phyloP scores from a whole-genome alignment of 306 rosid species.

The Clitoria ternatea region DNA sequence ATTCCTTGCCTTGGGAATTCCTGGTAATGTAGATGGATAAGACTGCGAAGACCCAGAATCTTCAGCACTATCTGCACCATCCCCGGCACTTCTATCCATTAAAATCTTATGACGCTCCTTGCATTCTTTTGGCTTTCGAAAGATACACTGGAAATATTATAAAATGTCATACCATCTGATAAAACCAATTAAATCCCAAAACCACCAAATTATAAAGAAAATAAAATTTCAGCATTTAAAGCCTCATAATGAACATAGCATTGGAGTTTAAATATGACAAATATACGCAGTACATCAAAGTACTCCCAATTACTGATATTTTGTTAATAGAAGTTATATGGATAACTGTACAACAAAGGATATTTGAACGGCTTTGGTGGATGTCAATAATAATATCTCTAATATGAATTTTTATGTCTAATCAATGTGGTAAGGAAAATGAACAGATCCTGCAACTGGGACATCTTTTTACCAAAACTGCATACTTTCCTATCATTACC shows the following conservation, averaged over 20 bases:
- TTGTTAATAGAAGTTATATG: background rate
- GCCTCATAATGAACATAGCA: background rate
- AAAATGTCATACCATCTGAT: background rate
- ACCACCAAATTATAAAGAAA: background rate
- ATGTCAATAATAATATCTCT: background rate
- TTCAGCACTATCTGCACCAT: constrained; percentile 90
- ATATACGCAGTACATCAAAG: background rate
- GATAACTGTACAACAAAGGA: background rate
- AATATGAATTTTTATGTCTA: background rate
- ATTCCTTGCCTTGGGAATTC: constrained; percentile 78
- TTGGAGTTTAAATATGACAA: background rate
- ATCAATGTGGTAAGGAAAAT: background rate
- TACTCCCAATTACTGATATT: background rate
- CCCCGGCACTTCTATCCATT: constrained; percentile 72
- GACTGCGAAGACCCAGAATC: constrained; percentile 90
- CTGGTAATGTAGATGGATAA: constrained; percentile 75
- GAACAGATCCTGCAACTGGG: background rate
- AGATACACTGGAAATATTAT: constrained; percentile 51
- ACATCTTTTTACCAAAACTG: background rate
- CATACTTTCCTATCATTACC: constrained; percentile 38
- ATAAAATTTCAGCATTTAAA: background rate
- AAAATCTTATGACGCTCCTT: constrained; percentile 81
- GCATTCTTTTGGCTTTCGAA: constrained; percentile 81
- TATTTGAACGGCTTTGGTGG: background rate
- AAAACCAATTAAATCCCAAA: background rate